Base-by-base conservation (phyloP, 345 rosid genomes). In the Bretschneidera sinensis region DNA sequence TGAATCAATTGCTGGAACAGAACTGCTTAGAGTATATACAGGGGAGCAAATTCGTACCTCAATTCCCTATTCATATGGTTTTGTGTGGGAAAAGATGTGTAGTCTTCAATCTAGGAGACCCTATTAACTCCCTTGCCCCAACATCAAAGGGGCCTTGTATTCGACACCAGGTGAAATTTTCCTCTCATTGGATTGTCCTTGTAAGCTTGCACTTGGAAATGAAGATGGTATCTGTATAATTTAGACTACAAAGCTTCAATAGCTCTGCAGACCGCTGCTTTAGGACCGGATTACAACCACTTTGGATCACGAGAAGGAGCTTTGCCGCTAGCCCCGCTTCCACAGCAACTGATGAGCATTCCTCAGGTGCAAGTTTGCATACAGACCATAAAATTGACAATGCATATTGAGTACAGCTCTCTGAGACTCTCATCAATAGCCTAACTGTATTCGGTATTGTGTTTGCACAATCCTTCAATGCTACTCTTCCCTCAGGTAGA, bases 151-250 rank as follows among this genome's bases (percentile, higher is more conserved):
- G 31, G 24, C 1, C 24, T 53, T 28, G 63, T 48, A 39, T 39
- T 39, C 1, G 15, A 39, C 45, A 9, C 6, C 45, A 31, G 4
- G 9, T 39, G 16, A 11, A 39, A 39, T 24, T 49, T 31, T 50
- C 10, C 48, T 57, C 68, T 66, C 81, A 84, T 28, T 81, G 84
- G 25, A 84, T 79, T 24, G 89, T 84, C 61, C 86, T 75, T 33
- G 86, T 81, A 58, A 84, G 89, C 72, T 81, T 81, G 76, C 86
- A 84, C 71, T 81, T 84, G 69, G 89, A 84, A 57, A 84, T 84
- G 63, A 84, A 84, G 64, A 76, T 77, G 21, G 89, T 65, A 39
- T 81, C 84, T n/a, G 83, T 65, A 60, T 79, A 84, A 71, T 84
- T 80, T 23, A 81, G 83, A 56, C 89, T 75, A 61, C 89, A 84